Evolutionary conservation across 257 asterid genomes (phyloP), one percentile per base, ranked within the genome.

Genomic region (Scutellaria minor): DNA sequence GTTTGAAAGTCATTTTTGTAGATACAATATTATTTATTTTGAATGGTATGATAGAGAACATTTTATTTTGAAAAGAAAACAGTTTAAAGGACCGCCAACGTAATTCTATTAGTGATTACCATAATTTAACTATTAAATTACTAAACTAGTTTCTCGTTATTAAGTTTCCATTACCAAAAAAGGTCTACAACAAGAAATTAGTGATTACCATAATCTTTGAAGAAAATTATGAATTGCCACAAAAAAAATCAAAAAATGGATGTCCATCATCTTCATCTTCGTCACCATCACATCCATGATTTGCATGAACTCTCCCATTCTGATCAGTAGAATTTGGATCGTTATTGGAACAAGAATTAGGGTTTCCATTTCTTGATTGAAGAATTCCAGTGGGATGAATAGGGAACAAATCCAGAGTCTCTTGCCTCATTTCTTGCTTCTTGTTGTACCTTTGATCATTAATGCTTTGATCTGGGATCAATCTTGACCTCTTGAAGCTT

Each of bases 381-480:
- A 87, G 64, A 48, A 83, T 50, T 18, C 98, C 92, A 50, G 88
- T 88, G 39, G 96, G 98, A 45, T 88, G 87, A 53, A 85, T 70
- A 6, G 98, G 98, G 66, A 92, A 92, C 45, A 90, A 85, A 56
- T 92, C 87, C 81, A 92, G 82, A 31, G 98, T 92, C 75, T 88
- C 27, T 24, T 24, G 27, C 27, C 27, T 24, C 27, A 24, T 24
- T 24, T 24, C 37, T 59, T 14, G 10, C 14, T 56, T 42, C 55
- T 41, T 59, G 79, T 77, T 81, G 75, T 73, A 66, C 74, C 69
- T 79, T 75, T 70, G 80, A 48, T 76, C 76, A 18, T 18, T 18
- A 20, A 5, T 44, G 60, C 54, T 72, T 69, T 31, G 37, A 31
- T 76, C 81, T 63, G 83, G 75, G 66, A 56, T 48, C 64, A 78